Evolutionary conservation across 208 protist genomes (phyloP), one percentile per base, ranked within the genome.

Genomic region (Trypanosomatidae sp.): DNA sequence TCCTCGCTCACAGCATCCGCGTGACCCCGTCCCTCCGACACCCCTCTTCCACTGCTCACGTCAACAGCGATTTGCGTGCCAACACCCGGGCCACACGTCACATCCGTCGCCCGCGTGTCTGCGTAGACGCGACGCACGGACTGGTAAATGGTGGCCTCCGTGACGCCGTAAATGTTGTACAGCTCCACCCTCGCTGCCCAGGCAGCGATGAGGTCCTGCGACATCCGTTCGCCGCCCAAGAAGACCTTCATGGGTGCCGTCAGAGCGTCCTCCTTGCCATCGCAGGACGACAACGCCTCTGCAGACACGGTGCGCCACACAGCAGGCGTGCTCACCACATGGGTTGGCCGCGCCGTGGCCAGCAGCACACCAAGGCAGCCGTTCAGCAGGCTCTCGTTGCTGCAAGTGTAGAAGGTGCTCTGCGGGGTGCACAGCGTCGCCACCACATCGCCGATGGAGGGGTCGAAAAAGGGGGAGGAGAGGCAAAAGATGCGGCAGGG

Each of bases 121-220:
- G 66, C n/a, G 33, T 19, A 82, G 60, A 80, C 66, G 46, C 76
- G 75, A 13, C 47, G 46, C 30, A 73, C 82, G 6, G 74, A 81
- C 68, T 92, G 87, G 59, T 92, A 92, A n/a, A 92, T 77, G 1
- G 87, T 92, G 30, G 66, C 87, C 73, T 92, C 87, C 28, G 87
- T 92, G 9, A 92, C 82, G 9, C 87, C 87, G 62, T 92, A 92
- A 15, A 92, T 81, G 69, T 87, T 92, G 74, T 79, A 80, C 36
- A 92, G 81, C 36, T 81, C 70, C 17, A 86, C 87, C 53, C 15
- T 33, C 1, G 12, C 55, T 0, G 80, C 73, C 87, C 87, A 92
- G 19, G 41, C 22, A 9, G 76, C 56, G 28, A 89, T 64, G 1
- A 89, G 30, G 12, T 33, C 49, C 64, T 80, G 82, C 15, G 82